These are phyloP conservation scores for Sarocladium kiliense DNA, from an alignment of 2,329 filamentous ascomycete species.

Conservation along the genomic window DNA sequence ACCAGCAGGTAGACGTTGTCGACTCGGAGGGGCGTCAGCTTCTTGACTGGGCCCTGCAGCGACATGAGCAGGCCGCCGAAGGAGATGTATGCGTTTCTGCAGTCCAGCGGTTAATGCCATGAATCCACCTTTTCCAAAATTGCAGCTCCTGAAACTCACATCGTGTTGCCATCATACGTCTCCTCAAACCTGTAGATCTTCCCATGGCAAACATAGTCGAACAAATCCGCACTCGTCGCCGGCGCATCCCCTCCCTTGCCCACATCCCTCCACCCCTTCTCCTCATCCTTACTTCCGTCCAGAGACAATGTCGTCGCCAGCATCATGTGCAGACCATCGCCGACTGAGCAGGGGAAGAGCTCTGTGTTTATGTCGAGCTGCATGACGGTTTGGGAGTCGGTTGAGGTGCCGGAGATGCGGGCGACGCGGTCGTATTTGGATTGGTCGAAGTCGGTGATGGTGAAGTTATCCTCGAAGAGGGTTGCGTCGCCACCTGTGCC, in stretches of 20 bases:
- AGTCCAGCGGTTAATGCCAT: no score
- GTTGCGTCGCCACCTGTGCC: constrained; percentile 73
- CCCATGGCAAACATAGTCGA: constrained; percentile 82
- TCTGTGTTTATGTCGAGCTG: constrained; percentile 92
- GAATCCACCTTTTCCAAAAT: no score
- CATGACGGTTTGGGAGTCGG: constrained; percentile 70
- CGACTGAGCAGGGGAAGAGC: constrained; percentile 71
- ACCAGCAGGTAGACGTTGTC: constrained; percentile 91
- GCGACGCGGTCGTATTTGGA: constrained; percentile 94
- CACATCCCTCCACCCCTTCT: constrained; percentile 76
- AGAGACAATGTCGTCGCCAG: constrained; percentile 81
- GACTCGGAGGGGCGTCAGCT: constrained; percentile 84
- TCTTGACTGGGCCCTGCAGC: constrained; percentile 91
- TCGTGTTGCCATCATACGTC: constrained; percentile 70
- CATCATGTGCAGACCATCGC: constrained; percentile 74
- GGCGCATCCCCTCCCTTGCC: constrained; percentile 48
- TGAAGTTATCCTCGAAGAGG: constrained; percentile 91
- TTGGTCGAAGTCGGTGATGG: constrained; percentile 70
- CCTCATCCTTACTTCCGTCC: constrained; percentile 76
- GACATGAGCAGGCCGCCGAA: constrained; percentile 90
- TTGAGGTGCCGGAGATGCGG: constrained; percentile 72
- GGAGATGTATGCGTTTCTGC: constrained; percentile 86
- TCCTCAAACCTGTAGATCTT: constrained; percentile 89
- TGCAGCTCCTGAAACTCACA: constrained; percentile 57
- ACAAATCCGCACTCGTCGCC: constrained; percentile 67